Percentiles rank a stretch among this genome's conserved stretches.
These are phyloP conservation scores for Gossypium sturtianum DNA, from an alignment of 345 rosid genomes.

Conservation along the genomic window DNA sequence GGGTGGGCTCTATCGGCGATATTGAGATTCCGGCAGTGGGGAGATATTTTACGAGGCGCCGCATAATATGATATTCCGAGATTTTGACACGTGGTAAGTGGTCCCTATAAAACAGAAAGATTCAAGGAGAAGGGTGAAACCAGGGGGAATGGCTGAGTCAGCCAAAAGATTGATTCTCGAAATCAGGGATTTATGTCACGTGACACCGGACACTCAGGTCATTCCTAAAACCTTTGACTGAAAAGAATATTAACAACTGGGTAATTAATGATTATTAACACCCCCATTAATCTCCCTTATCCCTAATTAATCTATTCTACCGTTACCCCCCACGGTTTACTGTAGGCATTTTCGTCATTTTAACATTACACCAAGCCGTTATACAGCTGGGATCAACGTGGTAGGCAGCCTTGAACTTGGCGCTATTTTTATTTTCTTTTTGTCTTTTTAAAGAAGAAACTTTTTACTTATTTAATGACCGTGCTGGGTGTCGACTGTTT, in stretches of 20 bases:
- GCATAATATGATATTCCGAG: constrained; percentile 22
- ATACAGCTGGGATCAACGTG: constrained; percentile 31
- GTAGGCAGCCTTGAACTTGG: constrained; percentile 27
- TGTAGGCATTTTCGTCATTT: constrained; percentile 18
- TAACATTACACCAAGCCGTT: neutral
- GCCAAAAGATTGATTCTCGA: constrained; percentile 12
- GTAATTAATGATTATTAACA: neutral
- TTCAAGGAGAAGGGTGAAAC: constrained; percentile 11
- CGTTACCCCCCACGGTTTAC: neutral
- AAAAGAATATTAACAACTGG: neutral
- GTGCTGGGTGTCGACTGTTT: neutral
- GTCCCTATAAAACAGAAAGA: neutral
- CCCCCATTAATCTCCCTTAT: constrained; percentile 5
- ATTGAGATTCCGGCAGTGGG: neutral
- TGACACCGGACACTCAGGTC: constrained; percentile 30
- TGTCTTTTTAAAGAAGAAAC: neutral
- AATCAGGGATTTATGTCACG: constrained; percentile 25
- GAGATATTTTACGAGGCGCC: constrained; percentile 27
- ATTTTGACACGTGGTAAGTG: constrained; percentile 20
- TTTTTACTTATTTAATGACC: neutral
- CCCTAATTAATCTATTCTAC: neutral
- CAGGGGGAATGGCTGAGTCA: constrained; percentile 28
- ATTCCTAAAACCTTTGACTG: constrained; percentile 33
- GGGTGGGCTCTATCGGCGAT: neutral
- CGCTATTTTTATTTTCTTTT: constrained; percentile 8